These are phyloP conservation scores for Rosellinia necatrix DNA, from an alignment of 2,329 filamentous ascomycete species.

Conservation along the genomic window DNA sequence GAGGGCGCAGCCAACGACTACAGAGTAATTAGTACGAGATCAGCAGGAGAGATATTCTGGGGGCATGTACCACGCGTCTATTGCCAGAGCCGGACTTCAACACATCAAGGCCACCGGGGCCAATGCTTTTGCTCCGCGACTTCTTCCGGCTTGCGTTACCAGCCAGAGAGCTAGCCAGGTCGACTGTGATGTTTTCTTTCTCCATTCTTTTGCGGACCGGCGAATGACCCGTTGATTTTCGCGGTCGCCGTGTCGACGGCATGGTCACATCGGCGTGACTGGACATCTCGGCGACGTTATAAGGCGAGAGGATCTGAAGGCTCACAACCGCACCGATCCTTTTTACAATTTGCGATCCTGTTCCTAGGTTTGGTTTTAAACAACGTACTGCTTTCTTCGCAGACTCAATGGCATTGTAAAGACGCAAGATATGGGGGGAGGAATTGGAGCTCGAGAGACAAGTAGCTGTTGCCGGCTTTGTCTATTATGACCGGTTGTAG, in stretches of 20 bases:
- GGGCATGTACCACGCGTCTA: constrained; percentile 69
- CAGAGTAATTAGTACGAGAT: constrained; percentile 9
- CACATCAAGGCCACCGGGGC: constrained; percentile 85
- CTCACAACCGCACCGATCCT: constrained; percentile 2
- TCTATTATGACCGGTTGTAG: neutral
- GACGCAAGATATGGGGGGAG: too few species aligned
- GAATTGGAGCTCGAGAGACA: neutral
- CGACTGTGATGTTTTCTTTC: constrained; percentile 79
- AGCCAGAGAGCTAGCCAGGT: constrained; percentile 60
- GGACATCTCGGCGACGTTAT: constrained; percentile 43
- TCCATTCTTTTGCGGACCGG: constrained; percentile 61
- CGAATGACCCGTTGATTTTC: constrained; percentile 72
- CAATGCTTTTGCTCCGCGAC: constrained; percentile 93
- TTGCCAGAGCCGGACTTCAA: constrained; percentile 78
- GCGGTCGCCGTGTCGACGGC: constrained; percentile 60
- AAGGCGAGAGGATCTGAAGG: neutral
- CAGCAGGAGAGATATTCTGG: neutral
- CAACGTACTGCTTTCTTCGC: constrained; percentile 23
- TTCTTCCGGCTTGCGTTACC: constrained; percentile 61
- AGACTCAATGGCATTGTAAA: constrained; percentile 1
- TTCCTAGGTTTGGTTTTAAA: constrained; percentile 7
- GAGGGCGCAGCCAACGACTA: constrained; percentile 61
- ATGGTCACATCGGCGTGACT: constrained; percentile 52
- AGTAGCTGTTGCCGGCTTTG: neutral
- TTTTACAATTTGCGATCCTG: constrained; percentile 1